Base-by-base conservation (phyloP, 768 basidiomycete genomes). In the Suillus clintonianus region DNA sequence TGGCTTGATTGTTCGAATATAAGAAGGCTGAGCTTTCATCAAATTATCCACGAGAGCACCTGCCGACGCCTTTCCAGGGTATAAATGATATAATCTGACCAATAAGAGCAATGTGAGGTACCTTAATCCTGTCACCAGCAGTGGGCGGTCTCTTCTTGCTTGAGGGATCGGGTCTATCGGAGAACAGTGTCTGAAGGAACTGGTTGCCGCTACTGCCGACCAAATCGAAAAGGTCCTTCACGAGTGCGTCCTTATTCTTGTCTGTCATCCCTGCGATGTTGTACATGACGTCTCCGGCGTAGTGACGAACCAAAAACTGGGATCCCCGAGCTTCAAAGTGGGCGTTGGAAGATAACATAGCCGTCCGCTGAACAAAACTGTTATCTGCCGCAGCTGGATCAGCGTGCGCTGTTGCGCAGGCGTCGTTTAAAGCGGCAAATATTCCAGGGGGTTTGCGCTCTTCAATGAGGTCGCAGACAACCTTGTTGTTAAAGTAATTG, bases 1-100 rank as follows among this genome's bases (percentile, higher is more conserved):
- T 14, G 97, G 94, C 78, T 99, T 99, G 81, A 99, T 99, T 5
- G 97, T 99, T 62, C 97, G 93, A 67, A 99, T 99, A 77, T 99
- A 99, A 27, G 94, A 94, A 1, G 97, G 97, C 73, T 93, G 96
- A 34, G 94, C 93, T 71, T 90, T 91, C 97, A 98, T 99, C 65
- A 99, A 82, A 74, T 99, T 99, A 10, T 97, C 94, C 11, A 99
- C 97, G 30, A 99, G 86, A 7, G 95, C 96, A 60, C 92, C 89
- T 34, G 97, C 97, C n/a, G 97, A 99, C 66, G 83, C 78, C 92
- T 95, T 60, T 42, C 22, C 42, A 37, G 65, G 19, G 24, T 47
- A 37, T 56, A 62, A 27, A 14, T 51, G 34, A 42, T 37, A 34
- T 32, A 27, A 32, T 43, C 34, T n/a, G 45, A 19, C 41, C 13